Conservation (phyloP, 2,329 filamentous ascomycete genomes). For the Sordariomycetes sp. region DNA sequence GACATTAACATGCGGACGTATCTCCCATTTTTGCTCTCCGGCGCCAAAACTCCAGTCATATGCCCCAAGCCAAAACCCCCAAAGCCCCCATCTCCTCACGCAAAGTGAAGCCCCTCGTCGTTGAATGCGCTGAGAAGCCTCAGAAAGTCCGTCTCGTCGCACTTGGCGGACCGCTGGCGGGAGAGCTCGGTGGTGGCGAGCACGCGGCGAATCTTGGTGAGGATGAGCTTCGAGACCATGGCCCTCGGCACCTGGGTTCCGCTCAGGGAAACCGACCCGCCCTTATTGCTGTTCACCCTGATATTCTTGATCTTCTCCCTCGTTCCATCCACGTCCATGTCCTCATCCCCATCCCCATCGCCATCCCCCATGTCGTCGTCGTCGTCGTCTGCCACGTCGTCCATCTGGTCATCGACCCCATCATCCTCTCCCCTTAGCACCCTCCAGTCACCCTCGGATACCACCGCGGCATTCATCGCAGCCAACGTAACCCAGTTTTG, state of each 20-base stretch:
- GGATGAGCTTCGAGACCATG: conserved; percentile 70
- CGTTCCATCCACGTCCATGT: conserved; percentile 53
- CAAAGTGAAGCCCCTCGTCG: conserved; percentile 84
- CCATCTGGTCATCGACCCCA: conserved; percentile 29
- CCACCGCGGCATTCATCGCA: conserved; percentile 67
- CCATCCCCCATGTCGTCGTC: conserved; percentile 25
- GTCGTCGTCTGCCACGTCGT: conserved; percentile 28
- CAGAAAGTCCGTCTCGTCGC: conserved; percentile 88
- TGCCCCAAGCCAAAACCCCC: background rate
- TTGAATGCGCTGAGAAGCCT: conserved; percentile 75
- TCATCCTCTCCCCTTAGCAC: conserved; percentile 23
- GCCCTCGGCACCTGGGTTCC: conserved; percentile 46
- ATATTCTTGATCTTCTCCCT: conserved; percentile 74
- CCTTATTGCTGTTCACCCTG: conserved; percentile 17
- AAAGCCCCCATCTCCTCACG: conserved; percentile 14
- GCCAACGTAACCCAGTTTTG: conserved; percentile 85
- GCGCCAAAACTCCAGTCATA: background rate
- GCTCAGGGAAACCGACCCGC: background rate
- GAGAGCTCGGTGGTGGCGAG: conserved; percentile 71
- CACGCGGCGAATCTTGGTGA: conserved; percentile 76
- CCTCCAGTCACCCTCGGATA: conserved; percentile 47
- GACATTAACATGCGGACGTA: background rate
- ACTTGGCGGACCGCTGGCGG: conserved; percentile 74
- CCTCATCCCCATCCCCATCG: conserved; percentile 32
- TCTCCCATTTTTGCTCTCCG: background rate